phyloP scores from a whole-genome alignment of 1,284 basidiomycete genomes.

The Schizophyllum commune region DNA sequence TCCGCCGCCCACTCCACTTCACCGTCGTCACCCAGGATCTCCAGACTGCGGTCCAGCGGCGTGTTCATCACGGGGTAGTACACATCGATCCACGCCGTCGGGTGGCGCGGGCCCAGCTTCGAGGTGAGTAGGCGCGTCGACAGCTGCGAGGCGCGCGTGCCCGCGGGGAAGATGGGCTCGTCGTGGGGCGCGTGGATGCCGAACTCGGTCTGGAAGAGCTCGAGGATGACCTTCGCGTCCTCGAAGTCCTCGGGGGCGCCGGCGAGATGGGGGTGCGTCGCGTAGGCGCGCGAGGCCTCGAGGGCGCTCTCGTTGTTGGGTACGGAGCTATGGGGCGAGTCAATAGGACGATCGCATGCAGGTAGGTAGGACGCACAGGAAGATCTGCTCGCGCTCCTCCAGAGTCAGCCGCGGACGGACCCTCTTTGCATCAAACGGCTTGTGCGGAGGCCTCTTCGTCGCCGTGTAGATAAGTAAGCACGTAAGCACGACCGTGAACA shows the following conservation, averaged over 20 bases:
- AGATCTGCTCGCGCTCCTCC: constrained; percentile 11
- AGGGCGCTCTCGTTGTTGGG: constrained; percentile 16
- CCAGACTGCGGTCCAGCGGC: constrained; percentile 53
- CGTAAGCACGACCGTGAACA: neutral
- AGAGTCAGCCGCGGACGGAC: constrained; percentile 1
- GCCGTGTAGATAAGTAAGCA: neutral
- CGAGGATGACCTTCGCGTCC: constrained; percentile 42
- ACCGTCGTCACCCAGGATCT: constrained; percentile 51
- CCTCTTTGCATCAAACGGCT: neutral
- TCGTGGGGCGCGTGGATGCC: constrained; percentile 28
- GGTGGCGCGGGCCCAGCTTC: constrained; percentile 3
- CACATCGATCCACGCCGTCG: constrained; percentile 12
- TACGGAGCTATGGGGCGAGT: constrained; percentile 6
- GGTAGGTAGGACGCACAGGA: constrained; percentile 4
- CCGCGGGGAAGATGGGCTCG: constrained; percentile 42
- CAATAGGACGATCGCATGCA: neutral
- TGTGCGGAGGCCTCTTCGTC: neutral
- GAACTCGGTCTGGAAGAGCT: constrained; percentile 41
- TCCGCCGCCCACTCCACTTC: constrained; percentile 62
- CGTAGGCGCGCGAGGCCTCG: constrained; percentile 35
- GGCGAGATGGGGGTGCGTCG: constrained; percentile 47
- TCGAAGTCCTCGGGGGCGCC: constrained; percentile 41
- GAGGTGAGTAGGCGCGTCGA: constrained; percentile 10
- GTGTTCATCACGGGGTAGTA: constrained; percentile 66
- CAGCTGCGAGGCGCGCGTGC: constrained; percentile 35